Percentiles rank a stretch among this genome's conserved stretches.
These are phyloP conservation scores for Cryptococcus sp. DNA, from an alignment of 1,284 basidiomycete genomes.

Conservation along the genomic window DNA sequence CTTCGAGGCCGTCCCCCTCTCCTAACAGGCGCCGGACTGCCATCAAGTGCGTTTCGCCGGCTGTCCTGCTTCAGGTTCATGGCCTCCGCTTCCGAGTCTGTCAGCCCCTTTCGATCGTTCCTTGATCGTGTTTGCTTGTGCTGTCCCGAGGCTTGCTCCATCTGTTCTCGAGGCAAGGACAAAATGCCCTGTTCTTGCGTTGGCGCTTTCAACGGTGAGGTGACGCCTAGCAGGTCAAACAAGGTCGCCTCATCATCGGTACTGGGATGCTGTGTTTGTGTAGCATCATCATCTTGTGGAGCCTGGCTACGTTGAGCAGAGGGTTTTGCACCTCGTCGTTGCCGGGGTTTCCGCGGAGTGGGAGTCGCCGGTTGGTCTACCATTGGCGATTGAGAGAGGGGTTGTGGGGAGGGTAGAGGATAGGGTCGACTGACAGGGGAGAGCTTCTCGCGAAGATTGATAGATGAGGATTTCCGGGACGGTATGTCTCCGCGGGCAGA, in stretches of 20 bases:
- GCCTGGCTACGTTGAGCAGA: conserved; percentile 13
- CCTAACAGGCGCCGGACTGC: not conserved
- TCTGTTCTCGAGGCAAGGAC: conserved; percentile 18
- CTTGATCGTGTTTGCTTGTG: not conserved
- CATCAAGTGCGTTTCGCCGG: not conserved
- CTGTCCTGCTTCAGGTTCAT: no score
- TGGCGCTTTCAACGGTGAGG: conserved; percentile 6
- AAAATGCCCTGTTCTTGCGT: conserved; percentile 16
- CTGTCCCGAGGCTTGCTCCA: conserved; percentile 10
- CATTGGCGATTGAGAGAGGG: conserved; percentile 5
- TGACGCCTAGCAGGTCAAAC: conserved; percentile 40
- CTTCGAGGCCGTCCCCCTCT: not conserved
- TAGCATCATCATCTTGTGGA: not conserved
- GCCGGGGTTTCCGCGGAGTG: conserved; percentile 18
- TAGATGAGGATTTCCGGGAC: conserved; percentile 1
- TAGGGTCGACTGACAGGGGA: conserved; percentile 10
- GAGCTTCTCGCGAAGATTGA: conserved; percentile 9
- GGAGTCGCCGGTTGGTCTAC: conserved; percentile 17
- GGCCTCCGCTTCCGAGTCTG: not conserved
- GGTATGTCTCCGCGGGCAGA: not conserved
- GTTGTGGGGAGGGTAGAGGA: not conserved
- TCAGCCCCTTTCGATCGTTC: conserved; percentile 3
- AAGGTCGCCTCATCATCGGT: conserved; percentile 37
- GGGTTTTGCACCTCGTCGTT: conserved; percentile 8
- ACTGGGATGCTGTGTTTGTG: conserved; percentile 6